Conservation (phyloP, 768 basidiomycete genomes). For the Tylopilus sp. region DNA sequence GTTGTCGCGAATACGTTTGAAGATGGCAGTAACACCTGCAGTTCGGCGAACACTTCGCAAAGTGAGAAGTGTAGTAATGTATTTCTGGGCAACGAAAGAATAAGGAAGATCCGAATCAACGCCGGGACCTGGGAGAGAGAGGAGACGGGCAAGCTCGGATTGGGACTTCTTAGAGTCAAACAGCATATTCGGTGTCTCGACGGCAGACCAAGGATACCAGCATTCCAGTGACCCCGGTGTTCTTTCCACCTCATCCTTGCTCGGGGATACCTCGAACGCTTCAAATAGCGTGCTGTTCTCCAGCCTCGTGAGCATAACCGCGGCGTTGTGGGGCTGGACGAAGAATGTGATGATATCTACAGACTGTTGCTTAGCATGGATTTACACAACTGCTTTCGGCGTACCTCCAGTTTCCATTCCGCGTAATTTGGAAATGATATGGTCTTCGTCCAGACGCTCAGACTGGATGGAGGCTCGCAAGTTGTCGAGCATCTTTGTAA, state of each 20-base stretch:
- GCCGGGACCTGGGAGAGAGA: not conserved
- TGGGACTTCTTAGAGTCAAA: not conserved
- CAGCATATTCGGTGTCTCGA: not conserved
- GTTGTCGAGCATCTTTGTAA: not conserved
- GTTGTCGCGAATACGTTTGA: not conserved
- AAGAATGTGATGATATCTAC: not conserved
- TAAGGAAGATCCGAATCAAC: not conserved
- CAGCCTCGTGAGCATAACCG: not conserved
- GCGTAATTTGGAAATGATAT: not conserved
- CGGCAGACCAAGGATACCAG: not conserved
- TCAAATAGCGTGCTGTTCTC: not conserved
- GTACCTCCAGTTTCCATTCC: not conserved
- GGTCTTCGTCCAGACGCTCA: not conserved
- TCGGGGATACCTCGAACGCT: not conserved
- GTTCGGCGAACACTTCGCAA: not conserved
- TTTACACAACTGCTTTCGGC: not conserved
- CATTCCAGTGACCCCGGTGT: not conserved
- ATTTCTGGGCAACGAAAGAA: not conserved
- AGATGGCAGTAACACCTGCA: not conserved
- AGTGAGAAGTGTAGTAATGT: not conserved
- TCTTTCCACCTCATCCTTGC: not conserved
- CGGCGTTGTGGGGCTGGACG: not conserved
- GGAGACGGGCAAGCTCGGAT: not conserved
- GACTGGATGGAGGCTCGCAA: not conserved
- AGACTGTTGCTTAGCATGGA: not conserved